phyloP scores from a whole-genome alignment of 2,329 filamentous ascomycete species.

The Venturia aucupariae region DNA sequence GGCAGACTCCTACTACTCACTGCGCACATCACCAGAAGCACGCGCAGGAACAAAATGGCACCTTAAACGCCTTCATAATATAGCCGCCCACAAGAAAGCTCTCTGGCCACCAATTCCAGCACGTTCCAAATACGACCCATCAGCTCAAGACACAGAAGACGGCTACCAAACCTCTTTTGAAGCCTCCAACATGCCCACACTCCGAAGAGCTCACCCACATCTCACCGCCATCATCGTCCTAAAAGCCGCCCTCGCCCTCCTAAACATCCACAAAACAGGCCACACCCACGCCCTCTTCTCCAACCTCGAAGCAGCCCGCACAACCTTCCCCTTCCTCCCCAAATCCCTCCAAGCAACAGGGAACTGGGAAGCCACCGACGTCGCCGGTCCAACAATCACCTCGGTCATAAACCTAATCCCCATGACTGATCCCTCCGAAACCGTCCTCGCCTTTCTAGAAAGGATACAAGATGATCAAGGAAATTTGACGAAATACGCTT shows the following conservation, averaged over 20 bases:
- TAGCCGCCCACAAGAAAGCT: constrained; percentile 3
- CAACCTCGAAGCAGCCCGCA: constrained; percentile 9
- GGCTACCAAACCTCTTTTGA: constrained; percentile 1
- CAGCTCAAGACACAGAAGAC: neutral
- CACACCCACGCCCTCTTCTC: constrained; percentile 9
- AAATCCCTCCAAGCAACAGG: neutral
- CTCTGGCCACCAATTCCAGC: neutral
- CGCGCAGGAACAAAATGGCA: constrained; percentile 11
- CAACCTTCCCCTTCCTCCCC: constrained; percentile 4
- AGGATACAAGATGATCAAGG: neutral
- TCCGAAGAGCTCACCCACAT: neutral
- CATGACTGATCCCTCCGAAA: neutral
- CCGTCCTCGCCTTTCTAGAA: neutral
- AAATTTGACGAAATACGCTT: neutral
- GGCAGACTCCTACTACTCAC: constrained; percentile 4
- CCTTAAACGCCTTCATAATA: neutral
- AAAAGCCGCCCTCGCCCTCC: constrained; percentile 8
- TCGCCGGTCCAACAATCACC: constrained; percentile 4
- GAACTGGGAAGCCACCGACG: constrained; percentile 5
- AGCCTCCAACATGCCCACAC: neutral
- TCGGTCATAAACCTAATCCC: constrained; percentile 7
- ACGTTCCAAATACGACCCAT: neutral
- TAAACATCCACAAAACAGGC: neutral
- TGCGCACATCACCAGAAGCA: constrained; percentile 8
- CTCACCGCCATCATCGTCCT: neutral